Conservation (phyloP, 2,329 filamentous ascomycete species). For the Aspergillus sp. region DNA sequence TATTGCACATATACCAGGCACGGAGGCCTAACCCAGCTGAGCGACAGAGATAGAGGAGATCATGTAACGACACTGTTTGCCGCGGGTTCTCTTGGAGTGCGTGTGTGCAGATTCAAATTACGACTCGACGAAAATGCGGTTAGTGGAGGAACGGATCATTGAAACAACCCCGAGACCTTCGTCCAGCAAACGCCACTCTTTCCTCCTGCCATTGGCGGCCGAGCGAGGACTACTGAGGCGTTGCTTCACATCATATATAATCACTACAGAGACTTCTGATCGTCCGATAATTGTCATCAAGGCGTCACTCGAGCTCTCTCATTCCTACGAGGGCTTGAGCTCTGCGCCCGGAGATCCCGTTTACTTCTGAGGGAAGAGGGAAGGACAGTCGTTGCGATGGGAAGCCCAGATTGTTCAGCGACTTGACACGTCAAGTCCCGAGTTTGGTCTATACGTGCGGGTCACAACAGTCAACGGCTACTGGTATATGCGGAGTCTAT, state of each 20-base stretch:
- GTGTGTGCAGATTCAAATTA: neutral
- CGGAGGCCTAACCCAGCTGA: slow-evolving; percentile 36
- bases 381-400: neutral
- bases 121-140: neutral
- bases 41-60: neutral
- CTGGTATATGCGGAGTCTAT: neutral
- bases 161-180: neutral
- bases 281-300: neutral
- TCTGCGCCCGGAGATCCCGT: neutral
- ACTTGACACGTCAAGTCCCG: neutral
- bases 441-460: neutral
- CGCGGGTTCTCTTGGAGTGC: neutral
- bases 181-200: neutral
- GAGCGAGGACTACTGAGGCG: neutral
- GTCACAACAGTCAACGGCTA: neutral
- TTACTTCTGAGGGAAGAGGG: neutral
- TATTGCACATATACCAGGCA: slow-evolving; percentile 50
- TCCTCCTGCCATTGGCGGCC: neutral
- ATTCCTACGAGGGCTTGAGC: neutral
- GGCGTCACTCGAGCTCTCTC: neutral
- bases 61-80: neutral
- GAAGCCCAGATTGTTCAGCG: neutral
- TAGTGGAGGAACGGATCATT: neutral
- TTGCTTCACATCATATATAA: neutral
- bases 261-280: neutral